These are phyloP conservation scores for Lactifluus piperatus DNA, from an alignment of 768 basidiomycete species.

Conservation along the genomic window DNA sequence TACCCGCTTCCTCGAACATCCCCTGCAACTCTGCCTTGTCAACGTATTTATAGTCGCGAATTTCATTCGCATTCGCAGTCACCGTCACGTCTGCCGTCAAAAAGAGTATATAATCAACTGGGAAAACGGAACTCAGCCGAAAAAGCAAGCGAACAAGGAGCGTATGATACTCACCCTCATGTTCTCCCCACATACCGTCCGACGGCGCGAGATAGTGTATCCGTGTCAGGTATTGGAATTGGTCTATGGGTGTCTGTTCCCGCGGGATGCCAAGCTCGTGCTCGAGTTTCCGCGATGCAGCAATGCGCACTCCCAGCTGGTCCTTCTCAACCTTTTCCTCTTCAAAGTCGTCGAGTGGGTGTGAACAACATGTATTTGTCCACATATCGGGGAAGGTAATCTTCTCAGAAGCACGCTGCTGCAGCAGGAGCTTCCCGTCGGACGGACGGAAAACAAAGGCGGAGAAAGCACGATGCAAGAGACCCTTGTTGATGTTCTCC, in stretches of 20 bases:
- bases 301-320: constrained; percentile 77
- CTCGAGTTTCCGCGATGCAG: constrained; percentile 92
- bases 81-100: constrained; percentile 81
- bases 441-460: constrained; percentile 93
- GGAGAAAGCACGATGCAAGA: constrained; percentile 96
- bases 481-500: constrained; percentile 89
- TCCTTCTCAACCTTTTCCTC: constrained; percentile 67
- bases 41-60: constrained; percentile 85
- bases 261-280: constrained; percentile 93
- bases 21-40: constrained; percentile 79
- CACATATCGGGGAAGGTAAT: constrained; percentile 99
- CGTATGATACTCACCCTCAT: constrained; percentile 61
- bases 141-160: neutral
- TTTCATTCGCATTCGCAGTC: constrained; percentile 80
- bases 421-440: constrained; percentile 88
- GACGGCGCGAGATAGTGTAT: constrained; percentile 98
- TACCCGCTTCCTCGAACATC: constrained; percentile 83
- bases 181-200: constrained; percentile 92
- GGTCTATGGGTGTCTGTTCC: constrained; percentile 65
- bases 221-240: constrained; percentile 90
- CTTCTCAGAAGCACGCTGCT: constrained; percentile 95
- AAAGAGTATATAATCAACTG: constrained; percentile 98
- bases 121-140: neutral
- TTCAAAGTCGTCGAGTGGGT: constrained; percentile 89
- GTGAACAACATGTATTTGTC: constrained; percentile 99